These are phyloP conservation scores for Plectranthus barbatus DNA, from an alignment of 257 asterid genomes.

Conservation along the genomic window DNA sequence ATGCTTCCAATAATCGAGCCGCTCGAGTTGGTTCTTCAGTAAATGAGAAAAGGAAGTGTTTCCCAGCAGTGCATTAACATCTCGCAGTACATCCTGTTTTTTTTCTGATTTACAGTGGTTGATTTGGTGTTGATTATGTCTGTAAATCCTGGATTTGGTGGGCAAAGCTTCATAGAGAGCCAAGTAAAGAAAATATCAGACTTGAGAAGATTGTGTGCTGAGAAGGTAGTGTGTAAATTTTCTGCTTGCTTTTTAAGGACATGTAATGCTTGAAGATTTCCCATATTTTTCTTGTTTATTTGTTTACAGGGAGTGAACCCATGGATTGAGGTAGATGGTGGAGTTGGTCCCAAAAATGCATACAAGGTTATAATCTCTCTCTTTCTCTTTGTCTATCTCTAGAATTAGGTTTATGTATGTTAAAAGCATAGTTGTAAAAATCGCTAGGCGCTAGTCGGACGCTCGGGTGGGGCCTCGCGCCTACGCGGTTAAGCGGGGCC, in stretches of 20 bases:
- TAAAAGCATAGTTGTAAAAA: no score
- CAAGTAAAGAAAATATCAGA: conserved; percentile 94
- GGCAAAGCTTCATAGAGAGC: conserved; percentile 99
- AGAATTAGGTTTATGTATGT: background rate
- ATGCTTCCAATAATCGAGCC: background rate
- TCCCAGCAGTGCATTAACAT: conserved; percentile 5
- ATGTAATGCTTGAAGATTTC: conserved; percentile 9
- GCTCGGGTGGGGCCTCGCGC: no score
- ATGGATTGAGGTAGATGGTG: conserved; percentile 99
- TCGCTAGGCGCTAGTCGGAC: no score
- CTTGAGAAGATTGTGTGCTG: conserved; percentile 76
- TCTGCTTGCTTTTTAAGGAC: conserved; percentile 9
- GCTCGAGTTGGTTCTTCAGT: background rate
- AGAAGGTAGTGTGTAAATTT: conserved; percentile 46
- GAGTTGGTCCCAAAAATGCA: conserved; percentile 86
- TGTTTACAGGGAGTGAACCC: conserved; percentile 83
- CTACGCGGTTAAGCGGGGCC: no score
- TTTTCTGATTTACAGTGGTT: conserved; percentile 46
- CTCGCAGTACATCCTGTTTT: background rate
- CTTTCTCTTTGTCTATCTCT: conserved; percentile 1
- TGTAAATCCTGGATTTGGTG: conserved; percentile 99
- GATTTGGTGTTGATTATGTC: conserved; percentile 92
- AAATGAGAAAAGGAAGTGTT: background rate
- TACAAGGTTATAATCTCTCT: conserved; percentile 58
- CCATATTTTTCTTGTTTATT: conserved; percentile 6